Base-by-base conservation (phyloP, 306 rosid species). In the peach (Prunus persica) region DNA sequence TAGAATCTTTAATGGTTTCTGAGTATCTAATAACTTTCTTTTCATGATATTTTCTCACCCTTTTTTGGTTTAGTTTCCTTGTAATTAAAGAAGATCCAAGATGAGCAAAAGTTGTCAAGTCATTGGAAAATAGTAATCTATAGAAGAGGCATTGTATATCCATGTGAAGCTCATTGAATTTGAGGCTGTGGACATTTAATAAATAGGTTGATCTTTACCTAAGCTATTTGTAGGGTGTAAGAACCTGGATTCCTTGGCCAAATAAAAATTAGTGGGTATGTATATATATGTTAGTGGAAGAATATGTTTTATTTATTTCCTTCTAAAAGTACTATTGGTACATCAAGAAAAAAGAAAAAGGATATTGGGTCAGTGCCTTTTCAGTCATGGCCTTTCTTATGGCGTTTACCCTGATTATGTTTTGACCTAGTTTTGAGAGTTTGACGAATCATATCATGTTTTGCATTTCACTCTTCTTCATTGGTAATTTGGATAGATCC, bases 401-500 rank as follows among this genome's bases (percentile, higher is more conserved):
- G 9, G 43, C 43, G 43, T 38, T 38, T 38, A 38, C 43, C 43
- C 43, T 27, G 1, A 18, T 56, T 20, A n/a, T 72, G 60, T 18
- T 58, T 75, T 81, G 69, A 5, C 73, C 27, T 57, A 61, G 61
- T 81, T 15, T 13, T 4, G 54, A 49, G 18, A 49, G 14, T 78
- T 62, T 66, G 73, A 73, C 32, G 73, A 71, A 60, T 60, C 71
- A 38, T 73, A 67, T 60, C 38, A 24, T 71, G 30, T 68, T 77
- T 51, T 24, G 54, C 78, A 78, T 79, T 76, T 55, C 55, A 63
- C 72, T 77, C 55, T 76, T 81, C 85, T 74, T 76, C 78, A 65
- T 73, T 72, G 74, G 67, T 79, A 57, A 81, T 73, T 78, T 83
- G 94, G 81, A 81, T 87, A 95, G 98, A 90, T 92, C 85, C 90